phyloP scores from a whole-genome alignment of 331 rosid genomes.

The Pyrus hybrid region DNA sequence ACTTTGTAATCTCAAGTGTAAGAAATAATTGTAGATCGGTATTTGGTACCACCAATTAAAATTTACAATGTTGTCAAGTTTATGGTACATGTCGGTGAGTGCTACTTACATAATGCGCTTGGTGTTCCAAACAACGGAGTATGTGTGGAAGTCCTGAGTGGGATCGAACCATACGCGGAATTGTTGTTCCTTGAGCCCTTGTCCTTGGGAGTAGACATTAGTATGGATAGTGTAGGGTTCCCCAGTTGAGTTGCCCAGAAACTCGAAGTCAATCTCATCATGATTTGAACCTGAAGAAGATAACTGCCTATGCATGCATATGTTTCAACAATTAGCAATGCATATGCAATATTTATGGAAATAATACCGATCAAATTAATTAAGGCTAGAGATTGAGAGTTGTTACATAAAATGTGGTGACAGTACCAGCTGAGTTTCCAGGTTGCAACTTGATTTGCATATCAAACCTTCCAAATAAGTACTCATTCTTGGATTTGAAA shows the following conservation, averaged over 20 bases:
- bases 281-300: conserved; percentile 39
- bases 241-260: conserved; percentile 51
- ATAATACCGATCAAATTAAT: background rate
- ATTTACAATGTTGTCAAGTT: background rate
- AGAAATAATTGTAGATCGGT: background rate
- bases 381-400: background rate
- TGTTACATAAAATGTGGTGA: conserved; percentile 49
- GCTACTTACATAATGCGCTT: conserved; percentile 35
- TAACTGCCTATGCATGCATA: conserved; percentile 21
- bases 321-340: background rate
- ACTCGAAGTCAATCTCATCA: conserved; percentile 60
- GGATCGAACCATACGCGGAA: conserved; percentile 68
- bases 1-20: background rate
- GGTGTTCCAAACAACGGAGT: conserved; percentile 50
- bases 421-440: conserved; percentile 58
- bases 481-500: conserved; percentile 35
- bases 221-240: conserved; percentile 50
- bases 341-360: background rate
- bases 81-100: background rate
- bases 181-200: conserved; percentile 45
- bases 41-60: background rate
- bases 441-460: conserved; percentile 48
- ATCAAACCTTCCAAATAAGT: conserved; percentile 44
- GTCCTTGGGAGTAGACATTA: conserved; percentile 42
- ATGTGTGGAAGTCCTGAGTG: conserved; percentile 37